Base-by-base conservation (phyloP, 2,329 filamentous ascomycete genomes). In the Fusarium proliferatum region DNA sequence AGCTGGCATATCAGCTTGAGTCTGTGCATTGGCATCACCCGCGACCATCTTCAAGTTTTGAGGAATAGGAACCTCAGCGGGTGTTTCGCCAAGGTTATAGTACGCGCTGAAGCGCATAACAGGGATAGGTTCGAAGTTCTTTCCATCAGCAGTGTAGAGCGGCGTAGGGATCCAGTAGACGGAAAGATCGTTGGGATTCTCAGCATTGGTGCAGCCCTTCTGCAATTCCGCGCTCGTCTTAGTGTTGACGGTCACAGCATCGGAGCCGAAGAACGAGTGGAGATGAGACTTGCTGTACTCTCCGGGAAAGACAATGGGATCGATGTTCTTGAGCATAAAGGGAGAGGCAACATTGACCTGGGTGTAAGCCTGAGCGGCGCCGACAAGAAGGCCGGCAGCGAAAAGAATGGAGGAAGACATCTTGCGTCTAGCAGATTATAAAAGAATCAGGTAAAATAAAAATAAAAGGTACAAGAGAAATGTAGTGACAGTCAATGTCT, bases 161-260 rank as follows among this genome's bases (percentile, higher is more conserved):
- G 83, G 81, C 0, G 85, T 86, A 0, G 84, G 85, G 1, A 82
- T 79, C 85, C 82, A 87, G 80, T 87, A 86, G 8, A 82, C 78
- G 0, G 83, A 85, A 3, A 85, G 76, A 64, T 87, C 85, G 61
- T 87, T 86, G 26, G 84, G 82, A 77, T 86, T 86, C 67, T 85
- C 78, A 21, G 80, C 82, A 13, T 80, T 83, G 15, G 84, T 83
- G 79, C 85, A 87, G 13, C 85, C 85, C 6, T 76, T 72, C 45
- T 85, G 84, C 2, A 87, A 79, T 62, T 72, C 77, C 4, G 73
- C 75, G 38, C 69, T 77, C 11, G 78, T 78, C 36, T 74, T 79
- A 23, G 80, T 80, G 68, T 77, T 69, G 67, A 76, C 69, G 3
- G 79, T 82, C 1, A 77, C 73, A 2, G 71, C 75, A 48, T 82